Base-by-base conservation (phyloP, 805 yeast species). In the Priceomyces medius region DNA sequence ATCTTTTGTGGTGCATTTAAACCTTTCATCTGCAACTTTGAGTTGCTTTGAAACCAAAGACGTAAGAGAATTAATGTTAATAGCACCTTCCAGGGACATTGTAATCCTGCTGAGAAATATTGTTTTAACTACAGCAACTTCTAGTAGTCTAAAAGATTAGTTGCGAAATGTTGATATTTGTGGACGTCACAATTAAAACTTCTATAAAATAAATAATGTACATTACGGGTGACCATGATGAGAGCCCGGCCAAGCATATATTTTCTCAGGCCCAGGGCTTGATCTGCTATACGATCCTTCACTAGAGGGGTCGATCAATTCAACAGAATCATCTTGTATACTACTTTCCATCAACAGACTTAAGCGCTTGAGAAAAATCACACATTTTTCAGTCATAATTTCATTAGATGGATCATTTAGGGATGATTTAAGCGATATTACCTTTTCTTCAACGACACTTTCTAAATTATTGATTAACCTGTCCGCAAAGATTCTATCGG, bases 221-320 rank as follows among this genome's bases (percentile, higher is more conserved):
- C 27, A 24, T 56, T 43, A 59, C 14, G 85, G 85, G 55, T 81
- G 87, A 0, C 84, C 83, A 49, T 79, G 85, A 49, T 81, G 74
- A 10, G 79, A 71, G 0, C 86, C 85, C 0, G 87, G 87, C 87
- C 87, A 81, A 1, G 87, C 76, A 23, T 64, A 60, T 6, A 69
- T 67, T 33, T 55, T 58, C 41, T 69, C 73, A 2, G 71, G 71
- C 6, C 54, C 55, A 4, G 70, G 69, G 1, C 66, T 57, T 2
- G 59, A 46, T 3, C 60, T 54, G 17, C 58, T 43, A 34, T 62
- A 55, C 10, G 53, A 50, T 4, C 37, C 35, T 7, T 52, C 56
- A 37, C 60, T 48, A 14, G 46, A 27, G 4, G 47, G 35, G 10
- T 58, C 59, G 21, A 38, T 43, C 33, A 51, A 36, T 21, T 44